phyloP scores from a whole-genome alignment of 208 protist species.

The Lotmaria passim region DNA sequence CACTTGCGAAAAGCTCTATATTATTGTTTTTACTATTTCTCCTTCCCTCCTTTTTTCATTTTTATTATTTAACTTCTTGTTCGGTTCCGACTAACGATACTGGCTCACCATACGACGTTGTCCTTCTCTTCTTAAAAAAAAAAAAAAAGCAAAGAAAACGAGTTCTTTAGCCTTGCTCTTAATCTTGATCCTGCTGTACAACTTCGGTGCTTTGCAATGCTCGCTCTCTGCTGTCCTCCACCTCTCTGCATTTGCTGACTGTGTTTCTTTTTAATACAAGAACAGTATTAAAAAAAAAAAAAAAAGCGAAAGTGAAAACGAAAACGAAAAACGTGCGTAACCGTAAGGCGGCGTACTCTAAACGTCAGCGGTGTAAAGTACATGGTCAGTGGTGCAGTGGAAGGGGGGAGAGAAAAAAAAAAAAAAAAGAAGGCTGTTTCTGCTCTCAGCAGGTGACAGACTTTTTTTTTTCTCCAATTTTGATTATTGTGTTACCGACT shows the following conservation, averaged over 20 bases:
- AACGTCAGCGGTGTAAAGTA: too few relatives aligned
- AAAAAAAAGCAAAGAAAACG: slow-evolving; percentile 1
- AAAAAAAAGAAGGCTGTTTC: too few relatives aligned
- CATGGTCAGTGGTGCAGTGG: too few relatives aligned
- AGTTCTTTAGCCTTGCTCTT: neutral
- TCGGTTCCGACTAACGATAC: neutral
- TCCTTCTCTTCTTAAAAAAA: neutral
- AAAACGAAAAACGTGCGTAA: neutral
- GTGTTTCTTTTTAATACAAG: too few relatives aligned
- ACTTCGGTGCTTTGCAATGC: neutral
- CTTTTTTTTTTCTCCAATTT: too few relatives aligned
- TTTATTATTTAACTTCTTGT: neutral
- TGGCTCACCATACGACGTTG: neutral
- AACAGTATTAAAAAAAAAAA: neutral
- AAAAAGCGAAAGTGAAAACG: neutral
- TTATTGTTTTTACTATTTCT: slow-evolving; percentile 18
- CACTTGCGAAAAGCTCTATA: slow-evolving; percentile 7
- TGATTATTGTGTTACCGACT: too few relatives aligned
- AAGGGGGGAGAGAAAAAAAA: too few relatives aligned
- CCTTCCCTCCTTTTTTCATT: neutral
- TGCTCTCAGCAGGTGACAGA: too few relatives aligned
- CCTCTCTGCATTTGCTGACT: too few relatives aligned
- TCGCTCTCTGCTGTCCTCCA: too few relatives aligned
- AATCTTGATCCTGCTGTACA: neutral
- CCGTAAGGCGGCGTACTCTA: neutral